Base-by-base conservation (phyloP, 495 filamentous ascomycete species). In the Talaromyces trachyspermus region DNA sequence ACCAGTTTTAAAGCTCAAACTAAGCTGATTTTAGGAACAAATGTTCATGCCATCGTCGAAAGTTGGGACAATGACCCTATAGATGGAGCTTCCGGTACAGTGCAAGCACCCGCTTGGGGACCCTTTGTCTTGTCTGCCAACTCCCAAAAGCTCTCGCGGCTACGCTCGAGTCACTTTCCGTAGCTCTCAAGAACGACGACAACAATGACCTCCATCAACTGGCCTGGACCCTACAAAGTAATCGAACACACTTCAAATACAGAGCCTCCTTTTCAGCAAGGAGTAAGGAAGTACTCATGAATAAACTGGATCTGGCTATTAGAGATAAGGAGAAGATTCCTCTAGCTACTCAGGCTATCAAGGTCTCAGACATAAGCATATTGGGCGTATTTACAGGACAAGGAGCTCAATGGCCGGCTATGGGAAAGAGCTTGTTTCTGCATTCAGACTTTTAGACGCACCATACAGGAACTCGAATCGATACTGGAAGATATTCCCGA, bases 321-420 rank as follows among this genome's bases (percentile, higher is more conserved):
- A 37, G 15, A 20, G 19, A 17, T n/a, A 22, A 20, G 27, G 14
- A 24, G 26, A 23, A 14, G 27, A 0, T 26, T 23, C 10, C 25
- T 33, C n/a, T 49, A 17, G 38, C 20, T 17, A 40, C 3, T 55
- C 48, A 46, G 48, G 50, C 17, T 43, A 24, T 9, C 20, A 41
- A 10, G 15, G 56, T 22, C 41, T 39, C 10, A 29, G 10, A 36
- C 1, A 17, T 56, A 49, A 1, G 19, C 51, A 26, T 48, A 14
- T 12, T 48, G 11, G 57, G 54, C 8, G 49, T 72, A 0, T 73
- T 74, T 46, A 74, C 70, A 0, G 70, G 70, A 6, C 70, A 74
- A 49, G 70, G 70, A 10, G 69, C 68, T 0, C 70, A 73, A 33
- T 70, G 61, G 57, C 44, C 49, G 2, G 54, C 53, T 1, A 76